Evolutionary conservation across 208 protist species (phyloP), one percentile per base, ranked within the genome.

Genomic region (Porcisia hertigi): DNA sequence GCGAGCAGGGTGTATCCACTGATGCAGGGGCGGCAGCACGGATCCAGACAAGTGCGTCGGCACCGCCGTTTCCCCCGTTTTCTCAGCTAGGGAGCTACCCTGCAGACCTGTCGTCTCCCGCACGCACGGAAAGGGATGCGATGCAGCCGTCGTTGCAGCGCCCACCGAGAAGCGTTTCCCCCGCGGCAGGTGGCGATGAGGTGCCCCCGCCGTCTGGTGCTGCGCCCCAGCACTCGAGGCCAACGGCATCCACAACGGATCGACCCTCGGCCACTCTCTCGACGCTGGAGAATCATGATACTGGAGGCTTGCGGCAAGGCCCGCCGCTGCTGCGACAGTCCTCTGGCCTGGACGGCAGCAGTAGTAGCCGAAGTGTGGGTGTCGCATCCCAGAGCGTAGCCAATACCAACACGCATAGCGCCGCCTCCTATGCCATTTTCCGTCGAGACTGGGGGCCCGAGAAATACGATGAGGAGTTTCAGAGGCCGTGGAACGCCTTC

Each of bases 371-470:
- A 34, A 36, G 43, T 20, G 23, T n/a, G 25, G 30, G 25, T 18
- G 25, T 49, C 25, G 14, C 49, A 49, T 41, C n/a, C 63, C 52
- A 49, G 11, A 49, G 18, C 18, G 63, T 41, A 12, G 43, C 64
- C 1, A 71, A 67, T 14, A 57, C 18, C 11, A 83, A 25, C 62
- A 49, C 49, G n/a, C 71, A 60, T 55, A 79, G 53, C 53, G 75
- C 83, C 16, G 79, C 83, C 23, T 85, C 78, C 16, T 84, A 81
- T 49, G 69, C 77, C 12, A 86, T 90, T 57, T 25, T 88, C 20
- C 78, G 83, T 39, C 82, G 69, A 34, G 83, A 84, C 71, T 86
- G 86, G 86, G 73, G 79, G 20, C 73, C 60, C n/a, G 86, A 90
- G 73, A 82, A 83, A 75, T 86, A 88, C 76, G 59, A 84, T 16